phyloP scores from a whole-genome alignment of 164 flowering plant genomes.

The Annona squamosa region DNA sequence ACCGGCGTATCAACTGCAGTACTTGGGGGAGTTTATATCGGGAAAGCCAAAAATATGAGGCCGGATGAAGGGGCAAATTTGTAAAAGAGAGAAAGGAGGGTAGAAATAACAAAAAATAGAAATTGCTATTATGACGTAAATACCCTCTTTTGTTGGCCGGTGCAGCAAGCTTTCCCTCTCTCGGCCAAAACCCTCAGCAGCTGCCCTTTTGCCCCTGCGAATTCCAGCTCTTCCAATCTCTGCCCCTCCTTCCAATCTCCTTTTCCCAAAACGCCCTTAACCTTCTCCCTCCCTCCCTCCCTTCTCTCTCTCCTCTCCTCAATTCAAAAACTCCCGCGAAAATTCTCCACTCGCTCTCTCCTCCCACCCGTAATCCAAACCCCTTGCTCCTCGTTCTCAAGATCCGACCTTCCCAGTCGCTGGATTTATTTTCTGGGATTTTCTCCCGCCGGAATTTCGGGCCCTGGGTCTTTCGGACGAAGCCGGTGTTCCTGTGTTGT shows the following conservation, averaged over 20 bases:
- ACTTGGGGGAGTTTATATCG: no score
- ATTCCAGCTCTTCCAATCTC: constrained; percentile 12
- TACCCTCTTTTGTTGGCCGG: constrained; percentile 10
- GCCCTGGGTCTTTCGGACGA: background rate
- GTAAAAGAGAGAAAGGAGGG: background rate
- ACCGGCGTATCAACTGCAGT: no score
- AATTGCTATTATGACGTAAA: constrained; percentile 8
- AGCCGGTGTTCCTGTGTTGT: no score
- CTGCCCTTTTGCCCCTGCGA: constrained; percentile 19
- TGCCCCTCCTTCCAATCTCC: constrained; percentile 15
- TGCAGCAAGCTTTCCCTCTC: background rate
- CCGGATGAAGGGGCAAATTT: background rate
- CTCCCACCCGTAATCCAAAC: constrained; percentile 1
- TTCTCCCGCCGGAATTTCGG: background rate
- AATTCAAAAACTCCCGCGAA: background rate
- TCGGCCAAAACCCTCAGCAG: constrained; percentile 8
- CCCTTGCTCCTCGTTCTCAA: background rate
- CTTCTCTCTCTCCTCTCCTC: background rate
- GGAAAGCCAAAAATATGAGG: background rate
- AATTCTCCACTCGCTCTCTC: constrained; percentile 9
- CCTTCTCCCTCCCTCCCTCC: constrained; percentile 1
- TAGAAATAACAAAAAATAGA: background rate
- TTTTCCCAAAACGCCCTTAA: constrained; percentile 4
- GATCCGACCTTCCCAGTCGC: background rate
- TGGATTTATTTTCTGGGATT: background rate